Conservation (phyloP, 192 early-diverging fungal genomes). For the Umbelopsis ramanniana region DNA sequence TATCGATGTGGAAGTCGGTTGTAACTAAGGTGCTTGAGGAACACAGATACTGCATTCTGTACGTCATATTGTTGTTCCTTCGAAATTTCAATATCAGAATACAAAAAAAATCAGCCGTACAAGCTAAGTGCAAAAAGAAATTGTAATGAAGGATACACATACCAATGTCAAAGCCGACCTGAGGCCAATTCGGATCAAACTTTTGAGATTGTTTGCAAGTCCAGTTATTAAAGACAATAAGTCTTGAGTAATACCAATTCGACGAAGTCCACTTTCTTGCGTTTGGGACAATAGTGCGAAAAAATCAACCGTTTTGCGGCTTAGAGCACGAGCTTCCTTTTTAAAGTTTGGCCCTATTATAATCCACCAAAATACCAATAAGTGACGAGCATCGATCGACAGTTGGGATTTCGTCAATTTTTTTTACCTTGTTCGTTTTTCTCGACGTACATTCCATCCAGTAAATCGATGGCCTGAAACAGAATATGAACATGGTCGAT, state of each 20-base stretch:
- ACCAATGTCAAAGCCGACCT: conserved; percentile 84
- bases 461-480: conserved; percentile 75
- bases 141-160: conserved; percentile 23
- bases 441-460: conserved; percentile 2
- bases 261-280: conserved; percentile 53
- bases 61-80: neutral
- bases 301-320: conserved; percentile 90
- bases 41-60: neutral
- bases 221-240: conserved; percentile 85
- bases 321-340: conserved; percentile 89
- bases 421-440: neutral
- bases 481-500: conserved; percentile 83
- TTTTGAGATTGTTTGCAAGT: conserved; percentile 90
- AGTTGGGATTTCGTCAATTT: neutral
- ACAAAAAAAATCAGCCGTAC: no score
- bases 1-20: neutral
- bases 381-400: neutral
- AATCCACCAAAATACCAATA: neutral
- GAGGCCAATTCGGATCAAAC: conserved; percentile 85
- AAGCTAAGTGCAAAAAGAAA: no score
- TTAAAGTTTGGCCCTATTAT: conserved; percentile 62
- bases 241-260: conserved; percentile 76
- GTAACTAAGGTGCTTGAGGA: neutral
- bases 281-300: conserved; percentile 86
- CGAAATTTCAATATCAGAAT: neutral